Base-by-base conservation (phyloP, 805 yeast species). In the Brettanomyces bruxellensis region DNA sequence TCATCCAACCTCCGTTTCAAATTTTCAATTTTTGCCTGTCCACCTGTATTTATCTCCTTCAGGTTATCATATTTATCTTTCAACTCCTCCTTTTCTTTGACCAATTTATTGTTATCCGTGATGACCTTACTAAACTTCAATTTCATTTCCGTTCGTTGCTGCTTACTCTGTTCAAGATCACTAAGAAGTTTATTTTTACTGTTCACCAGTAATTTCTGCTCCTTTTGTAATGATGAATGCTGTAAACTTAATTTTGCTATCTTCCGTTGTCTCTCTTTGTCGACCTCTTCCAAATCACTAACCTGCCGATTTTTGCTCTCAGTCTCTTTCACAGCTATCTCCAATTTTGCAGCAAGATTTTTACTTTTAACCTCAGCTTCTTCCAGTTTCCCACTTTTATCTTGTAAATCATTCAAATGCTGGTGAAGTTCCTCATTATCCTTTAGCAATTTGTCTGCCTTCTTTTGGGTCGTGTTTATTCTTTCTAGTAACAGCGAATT, bases 1-100 rank as follows among this genome's bases (percentile, higher is more conserved):
- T 87, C 95, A 44, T 86, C 91, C 49, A 81, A 76, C 58, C 86
- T 88, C 51, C 78, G 81, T 55, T 75, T 81, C 49, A 78, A 55
- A 0, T 69, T 53, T 37, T 75, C 81, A 7, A 71, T 66, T 47
- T 71, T 74, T 25, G 70, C 76, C 44, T 54, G 54, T 1, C 62
- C 51, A 7, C 47, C 49, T 9, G 45, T 28, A 48, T 57, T 65
- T 14, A 55, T 44, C 39, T 57, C 63, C 28, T 61, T 60, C n/a
- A 63, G 54, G 40, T 70, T 70, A 42, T 60, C 64, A 47, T 61
- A 65, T 45, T 70, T 71, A 37, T 61, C 65, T 38, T 64, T 67
- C 23, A 69, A 47, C 35, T 65, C 70, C 30, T 71, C 76, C 11
- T 69, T 57, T 32, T 69, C 69, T 32, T 66, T 68, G 12, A 55